These are phyloP conservation scores for Ophiobolus disseminans DNA, from an alignment of 2,329 filamentous ascomycete genomes.

Conservation along the genomic window DNA sequence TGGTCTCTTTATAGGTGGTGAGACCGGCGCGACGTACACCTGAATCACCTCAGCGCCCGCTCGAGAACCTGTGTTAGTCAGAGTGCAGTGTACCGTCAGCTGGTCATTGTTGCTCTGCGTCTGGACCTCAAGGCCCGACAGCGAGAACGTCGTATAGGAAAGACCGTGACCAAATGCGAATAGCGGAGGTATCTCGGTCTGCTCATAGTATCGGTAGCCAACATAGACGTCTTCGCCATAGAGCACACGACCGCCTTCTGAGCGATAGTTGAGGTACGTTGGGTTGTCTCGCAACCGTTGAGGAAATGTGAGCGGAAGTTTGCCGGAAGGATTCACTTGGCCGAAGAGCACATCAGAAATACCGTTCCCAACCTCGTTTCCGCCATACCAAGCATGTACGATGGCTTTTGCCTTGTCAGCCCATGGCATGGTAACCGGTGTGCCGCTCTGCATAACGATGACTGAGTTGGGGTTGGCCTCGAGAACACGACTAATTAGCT, in stretches of 20 bases:
- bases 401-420: conserved; percentile 77
- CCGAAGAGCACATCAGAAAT: conserved; percentile 80
- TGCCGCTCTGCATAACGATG: conserved; percentile 83
- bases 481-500: conserved; percentile 66
- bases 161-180: conserved; percentile 86
- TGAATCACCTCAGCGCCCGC: not conserved
- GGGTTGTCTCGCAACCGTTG: conserved; percentile 61
- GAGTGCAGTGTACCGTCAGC: not conserved
- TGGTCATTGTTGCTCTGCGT: not conserved
- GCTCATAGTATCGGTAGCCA: conserved; percentile 87
- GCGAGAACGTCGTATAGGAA: conserved; percentile 75
- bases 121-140: conserved; percentile 36
- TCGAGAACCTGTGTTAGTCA: not conserved
- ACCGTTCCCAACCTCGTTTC: conserved; percentile 82
- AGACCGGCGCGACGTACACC: not conserved
- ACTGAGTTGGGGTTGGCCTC: conserved; percentile 71
- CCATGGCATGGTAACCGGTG: conserved; percentile 77
- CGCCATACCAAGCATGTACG: conserved; percentile 78
- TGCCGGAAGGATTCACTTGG: conserved; percentile 74
- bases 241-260: conserved; percentile 74
- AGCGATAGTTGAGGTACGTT: conserved; percentile 71
- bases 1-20: not conserved
- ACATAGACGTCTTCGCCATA: conserved; percentile 77
- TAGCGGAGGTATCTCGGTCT: conserved; percentile 67
- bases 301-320: conserved; percentile 73